A percentile compares a stretch with the other conserved stretches of the same genome.
Evolutionary conservation across 1,284 basidiomycete species (phyloP).

Genomic region (Puccinia horiana): DNA sequence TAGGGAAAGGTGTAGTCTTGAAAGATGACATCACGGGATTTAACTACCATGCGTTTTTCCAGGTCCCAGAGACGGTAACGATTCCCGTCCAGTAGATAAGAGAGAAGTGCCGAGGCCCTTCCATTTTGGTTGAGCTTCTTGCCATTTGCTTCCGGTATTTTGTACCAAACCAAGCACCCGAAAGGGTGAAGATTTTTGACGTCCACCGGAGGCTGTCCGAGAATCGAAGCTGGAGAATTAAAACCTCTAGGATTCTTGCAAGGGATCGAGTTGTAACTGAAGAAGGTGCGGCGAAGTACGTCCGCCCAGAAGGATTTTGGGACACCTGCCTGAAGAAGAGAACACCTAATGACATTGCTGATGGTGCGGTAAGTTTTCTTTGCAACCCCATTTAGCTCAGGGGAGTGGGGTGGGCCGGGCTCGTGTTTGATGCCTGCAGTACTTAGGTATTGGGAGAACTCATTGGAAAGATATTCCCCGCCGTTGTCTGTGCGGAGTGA

Average conservation of each 20-base stretch:
- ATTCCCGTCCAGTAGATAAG: neutral
- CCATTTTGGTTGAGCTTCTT: neutral
- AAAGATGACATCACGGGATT: slow-evolving; percentile 23
- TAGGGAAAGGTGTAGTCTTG: neutral
- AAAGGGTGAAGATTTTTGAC: neutral
- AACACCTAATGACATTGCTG: neutral
- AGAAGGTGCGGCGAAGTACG: neutral
- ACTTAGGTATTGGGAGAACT: too few relatives aligned
- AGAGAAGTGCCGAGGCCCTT: neutral
- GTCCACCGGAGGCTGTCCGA: neutral
- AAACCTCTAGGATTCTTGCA: neutral
- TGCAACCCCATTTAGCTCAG: too few relatives aligned
- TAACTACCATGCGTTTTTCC: neutral
- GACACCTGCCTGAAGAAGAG: neutral
- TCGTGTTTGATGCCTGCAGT: slow-evolving; percentile 8
- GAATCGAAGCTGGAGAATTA: neutral
- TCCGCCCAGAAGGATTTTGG: too few relatives aligned
- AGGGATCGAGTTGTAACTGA: neutral
- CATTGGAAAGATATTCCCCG: too few relatives aligned
- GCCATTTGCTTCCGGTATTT: neutral
- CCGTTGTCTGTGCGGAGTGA: neutral
- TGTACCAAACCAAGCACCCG: slow-evolving; percentile 6
- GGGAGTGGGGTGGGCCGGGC: neutral
- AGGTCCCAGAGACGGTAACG: neutral
- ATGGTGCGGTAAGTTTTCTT: too few relatives aligned